phyloP scores from a whole-genome alignment of 108 stramenopile species.

The Discostella stelligeroides region DNA sequence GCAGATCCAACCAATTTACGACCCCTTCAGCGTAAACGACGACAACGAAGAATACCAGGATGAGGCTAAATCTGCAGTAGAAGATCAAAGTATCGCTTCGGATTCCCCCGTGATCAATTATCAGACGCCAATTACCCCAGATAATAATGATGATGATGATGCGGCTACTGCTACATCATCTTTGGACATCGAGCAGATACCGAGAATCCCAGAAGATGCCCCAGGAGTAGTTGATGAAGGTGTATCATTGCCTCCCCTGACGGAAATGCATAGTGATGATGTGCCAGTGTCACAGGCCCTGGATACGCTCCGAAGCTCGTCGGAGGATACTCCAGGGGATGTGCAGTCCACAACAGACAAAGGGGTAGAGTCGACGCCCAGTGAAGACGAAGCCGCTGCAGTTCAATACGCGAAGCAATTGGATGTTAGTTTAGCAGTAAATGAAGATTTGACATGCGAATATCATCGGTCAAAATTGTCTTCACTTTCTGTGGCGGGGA shows the following conservation, averaged over 20 bases:
- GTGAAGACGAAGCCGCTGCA: constrained; percentile 6
- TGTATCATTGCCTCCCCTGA: constrained; percentile 13
- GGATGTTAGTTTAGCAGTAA: constrained; percentile 64
- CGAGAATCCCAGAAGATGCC: too few relatives aligned
- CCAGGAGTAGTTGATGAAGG: too few relatives aligned
- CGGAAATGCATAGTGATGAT: constrained; percentile 9
- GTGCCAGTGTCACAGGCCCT: constrained; percentile 4
- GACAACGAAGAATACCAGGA: constrained; percentile 15
- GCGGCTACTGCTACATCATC: too few relatives aligned
- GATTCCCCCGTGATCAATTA: constrained; percentile 3
- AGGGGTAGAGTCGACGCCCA: not conserved
- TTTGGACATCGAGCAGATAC: too few relatives aligned
- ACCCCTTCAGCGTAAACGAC: constrained; percentile 45
- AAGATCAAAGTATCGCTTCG: not conserved
- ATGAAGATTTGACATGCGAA: constrained; percentile 87
- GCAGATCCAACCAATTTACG: constrained; percentile 30
- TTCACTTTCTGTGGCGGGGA: constrained; percentile 76
- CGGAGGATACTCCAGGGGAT: constrained; percentile 11
- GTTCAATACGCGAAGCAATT: constrained; percentile 22
- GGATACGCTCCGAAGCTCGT: constrained; percentile 25
- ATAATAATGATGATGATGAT: too few relatives aligned
- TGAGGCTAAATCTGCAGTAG: constrained; percentile 3
- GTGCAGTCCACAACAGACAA: not conserved
- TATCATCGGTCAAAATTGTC: constrained; percentile 81
- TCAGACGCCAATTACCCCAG: constrained; percentile 3